Base-by-base conservation (phyloP, 257 asterid species). In the Cordia subcordata region DNA sequence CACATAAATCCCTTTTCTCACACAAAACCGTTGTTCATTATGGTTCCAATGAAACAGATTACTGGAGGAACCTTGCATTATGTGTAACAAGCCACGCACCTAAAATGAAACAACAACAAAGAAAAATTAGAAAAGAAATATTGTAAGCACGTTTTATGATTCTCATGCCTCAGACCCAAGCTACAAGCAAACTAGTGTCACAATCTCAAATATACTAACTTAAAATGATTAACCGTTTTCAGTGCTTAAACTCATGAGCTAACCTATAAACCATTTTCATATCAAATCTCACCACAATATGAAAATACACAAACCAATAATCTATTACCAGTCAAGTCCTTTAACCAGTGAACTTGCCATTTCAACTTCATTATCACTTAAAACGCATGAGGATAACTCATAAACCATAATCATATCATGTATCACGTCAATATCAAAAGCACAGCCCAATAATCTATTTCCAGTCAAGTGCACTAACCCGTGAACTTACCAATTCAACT, bases 11-110 rank as follows among this genome's bases (percentile, higher is more conserved):
- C 96, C 96, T 14, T 57, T 75, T 66, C 75, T 80, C 64, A 76
- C 71, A 58, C 68, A 72, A 75, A 84, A 93, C 33, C 72, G 20
- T 42, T 74, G 78, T 27, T 66, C 76, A 8, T 38, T 55, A n/a
- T 62, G 72, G 40, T 93, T 88, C 99, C 99, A 93, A 67, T 66
- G 68, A 62, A 86, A 85, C 49, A 86, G 53, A 22, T 77, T 73
- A 71, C 90, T 80, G 27, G 97, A 75, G 16, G 82, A 74, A 57
- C 99, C 99, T 73, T 93, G 99, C 57, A 85, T 62, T 77, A 84
- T 85, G 74, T 86, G 99, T 89, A 93, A 71, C 72, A 85, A 82
- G 60, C 91, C 95, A 63, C 79, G 83, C 49, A 89, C 96, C 99
- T 90, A 62, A 61, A 74, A 19, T 39, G 12, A 63, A 60, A 35